Conservation (phyloP, 805 yeast species). For the Alloascoidea africana region DNA sequence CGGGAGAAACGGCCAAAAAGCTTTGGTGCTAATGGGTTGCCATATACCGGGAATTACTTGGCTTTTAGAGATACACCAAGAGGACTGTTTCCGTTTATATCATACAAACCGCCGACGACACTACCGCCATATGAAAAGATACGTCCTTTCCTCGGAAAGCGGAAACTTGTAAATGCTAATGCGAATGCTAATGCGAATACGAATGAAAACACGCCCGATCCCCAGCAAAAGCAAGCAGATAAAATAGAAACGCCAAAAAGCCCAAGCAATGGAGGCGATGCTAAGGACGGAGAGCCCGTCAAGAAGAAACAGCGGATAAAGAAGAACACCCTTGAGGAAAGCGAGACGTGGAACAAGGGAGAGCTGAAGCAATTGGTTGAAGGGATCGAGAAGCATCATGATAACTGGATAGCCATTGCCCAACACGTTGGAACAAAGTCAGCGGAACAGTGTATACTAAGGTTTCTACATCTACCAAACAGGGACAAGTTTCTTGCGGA, state of each 20-base stretch:
- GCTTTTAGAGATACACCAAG: conserved; percentile 80
- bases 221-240: conserved; percentile 3
- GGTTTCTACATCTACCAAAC: conserved; percentile 73
- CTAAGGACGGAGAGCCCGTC: conserved; percentile 7
- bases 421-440: conserved; percentile 53
- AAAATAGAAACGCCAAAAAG: conserved; percentile 2
- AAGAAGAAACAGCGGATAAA: neutral
- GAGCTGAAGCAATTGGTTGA: conserved; percentile 46
- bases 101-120: conserved; percentile 43
- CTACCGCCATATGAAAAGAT: conserved; percentile 1
- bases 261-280: too few species aligned
- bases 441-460: conserved; percentile 65
- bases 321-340: conserved; percentile 6
- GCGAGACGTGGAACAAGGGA: conserved; percentile 45
- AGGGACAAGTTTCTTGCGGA: conserved; percentile 57
- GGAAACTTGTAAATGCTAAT: neutral
- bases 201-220: conserved; percentile 5
- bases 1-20: conserved; percentile 52
- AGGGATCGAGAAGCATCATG: conserved; percentile 44
- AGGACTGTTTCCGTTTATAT: conserved; percentile 77
- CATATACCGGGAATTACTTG: conserved; percentile 61
- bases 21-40: conserved; percentile 75
- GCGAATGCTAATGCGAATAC: conserved; percentile 5
- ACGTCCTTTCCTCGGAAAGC: neutral
- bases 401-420: conserved; percentile 74